Base-by-base conservation (phyloP, 2,329 filamentous ascomycete genomes). In the Aspergillus melleus region DNA sequence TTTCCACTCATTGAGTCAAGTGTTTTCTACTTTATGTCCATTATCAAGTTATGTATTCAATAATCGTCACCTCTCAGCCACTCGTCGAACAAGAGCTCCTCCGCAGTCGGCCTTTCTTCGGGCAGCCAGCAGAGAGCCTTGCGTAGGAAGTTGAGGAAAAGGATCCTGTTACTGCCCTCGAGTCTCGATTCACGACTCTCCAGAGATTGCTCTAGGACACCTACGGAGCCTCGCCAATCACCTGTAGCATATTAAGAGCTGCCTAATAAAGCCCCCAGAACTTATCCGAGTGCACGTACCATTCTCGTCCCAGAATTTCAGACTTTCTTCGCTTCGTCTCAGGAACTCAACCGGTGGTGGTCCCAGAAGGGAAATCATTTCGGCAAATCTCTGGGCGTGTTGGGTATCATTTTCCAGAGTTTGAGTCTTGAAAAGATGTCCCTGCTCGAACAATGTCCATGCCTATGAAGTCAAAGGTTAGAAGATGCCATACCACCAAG, bases 371-470 rank as follows among this genome's bases (percentile, higher is more conserved):
- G 66, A 71, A 14, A 79, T 71, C 3, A 81, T 78, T 61, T 81
- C 77, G 0, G 79, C 77, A 30, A 81, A 73, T 60, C 78, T 78
- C 0, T 73, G 68, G n/a, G 72, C 75, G 1, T 71, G 63, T 52
- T 79, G 79, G 0, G 30, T 64, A 2, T 75, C 52, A 29, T 55
- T 30, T 51, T 76, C 70, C 1, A 70, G 67, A 49, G 77, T 74
- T 2, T 66, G 19, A 26, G 71, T 66, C 16, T 66, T 64, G 61
- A 81, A 82, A 32, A 82, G 65, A 50, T 74, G 72, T 0, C 64
- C 62, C 16, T 77, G 74, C 68, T 82, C 74, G 54, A 79, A 80
- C 1, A 82, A 26, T 55, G 79, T 74, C 80, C 79, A 82, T 52
- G 61, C 56, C 61, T 63, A 58, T 16, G 22, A 32, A 55, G 50